phyloP scores from a whole-genome alignment of 2,329 filamentous ascomycete genomes.

The Endocalyx cinctus region DNA sequence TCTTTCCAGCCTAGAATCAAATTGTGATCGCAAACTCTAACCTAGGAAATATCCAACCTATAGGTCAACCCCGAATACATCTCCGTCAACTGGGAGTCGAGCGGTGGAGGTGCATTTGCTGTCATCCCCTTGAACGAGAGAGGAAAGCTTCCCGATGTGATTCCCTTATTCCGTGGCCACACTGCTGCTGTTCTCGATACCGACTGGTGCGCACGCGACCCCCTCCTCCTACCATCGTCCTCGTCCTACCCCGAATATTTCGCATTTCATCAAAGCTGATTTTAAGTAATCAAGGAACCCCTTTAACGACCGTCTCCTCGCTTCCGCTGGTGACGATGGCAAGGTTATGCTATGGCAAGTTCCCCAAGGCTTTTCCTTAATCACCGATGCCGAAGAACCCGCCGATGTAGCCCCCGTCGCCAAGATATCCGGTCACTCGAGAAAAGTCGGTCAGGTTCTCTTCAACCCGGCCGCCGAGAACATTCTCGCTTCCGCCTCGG shows the following conservation, averaged over 20 bases:
- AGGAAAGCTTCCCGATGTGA: slow-evolving; percentile 85
- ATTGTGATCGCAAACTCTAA: slow-evolving; percentile 14
- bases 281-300: slow-evolving; percentile 82
- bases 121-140: slow-evolving; percentile 88
- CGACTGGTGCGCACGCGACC: slow-evolving; percentile 66
- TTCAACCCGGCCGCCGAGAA: slow-evolving; percentile 97
- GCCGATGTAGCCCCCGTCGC: slow-evolving; percentile 74
- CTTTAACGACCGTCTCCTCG: slow-evolving; percentile 89
- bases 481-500: slow-evolving; percentile 89
- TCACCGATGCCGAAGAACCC: slow-evolving; percentile 80
- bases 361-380: slow-evolving; percentile 77
- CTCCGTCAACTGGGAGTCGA: slow-evolving; percentile 96
- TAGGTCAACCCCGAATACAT: slow-evolving; percentile 94
- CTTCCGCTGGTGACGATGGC: slow-evolving; percentile 92
- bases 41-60: too few species aligned
- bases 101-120: slow-evolving; percentile 93
- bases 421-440: slow-evolving; percentile 81
- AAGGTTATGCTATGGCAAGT: slow-evolving; percentile 98
- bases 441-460: slow-evolving; percentile 95
- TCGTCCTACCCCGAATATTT: slow-evolving; percentile 26
- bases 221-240: slow-evolving; percentile 6
- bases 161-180: slow-evolving; percentile 93
- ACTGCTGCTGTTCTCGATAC: slow-evolving; percentile 95
- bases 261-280: too few species aligned
- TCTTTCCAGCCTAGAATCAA: slow-evolving; percentile 8